Evolutionary conservation across 2,329 filamentous ascomycete species (phyloP), one percentile per base, ranked within the genome.

Genomic region (Madurella mycetomatis): DNA sequence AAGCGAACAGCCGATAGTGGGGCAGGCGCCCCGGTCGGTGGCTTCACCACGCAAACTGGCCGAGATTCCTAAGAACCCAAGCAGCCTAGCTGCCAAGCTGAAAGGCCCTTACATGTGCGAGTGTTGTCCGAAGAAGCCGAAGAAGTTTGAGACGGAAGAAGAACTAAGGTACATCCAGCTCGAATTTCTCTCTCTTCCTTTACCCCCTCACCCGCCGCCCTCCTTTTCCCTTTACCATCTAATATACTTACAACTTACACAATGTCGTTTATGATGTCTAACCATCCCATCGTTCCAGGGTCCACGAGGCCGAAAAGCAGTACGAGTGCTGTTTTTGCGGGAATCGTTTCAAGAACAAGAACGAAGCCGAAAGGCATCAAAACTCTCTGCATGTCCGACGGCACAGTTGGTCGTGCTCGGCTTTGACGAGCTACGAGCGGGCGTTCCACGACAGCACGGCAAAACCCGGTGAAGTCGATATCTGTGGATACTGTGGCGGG

Each of bases 311-410:
- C 67, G 94, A 97, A 72, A 97, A 97, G 72, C 92, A 97, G 72
- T 97, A 96, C 70, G 89, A 89, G 59, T 97, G 92, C 71, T 81
- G 84, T 30, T 97, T 90, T 69, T 97, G 92, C 70, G 88, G 88
- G 41, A 96, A 96, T 69, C 85, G 92, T 11, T 97, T 97, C 77
- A 97, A 97, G 73, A 97, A 97, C 75, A 97, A 97, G 74, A 97
- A 97, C 65, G 94, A 97, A 73, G 92, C 92, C 2, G 92, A 97
- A 71, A 84, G 94, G 32, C 92, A 97, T 69, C 92, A 96, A 67
- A 97, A 96, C 66, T 96, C 92, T 13, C 82, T 97, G 11, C 92
- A 97, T 70, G 81, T 97, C 9, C 85, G 92, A 34, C 86, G 88
- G 19, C 91, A 97, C 73, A 96, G 92, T 47, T 99, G 94, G 94